phyloP scores from a whole-genome alignment of 2,329 filamentous ascomycete species.

The Mycosphaerelloides madeirae region DNA sequence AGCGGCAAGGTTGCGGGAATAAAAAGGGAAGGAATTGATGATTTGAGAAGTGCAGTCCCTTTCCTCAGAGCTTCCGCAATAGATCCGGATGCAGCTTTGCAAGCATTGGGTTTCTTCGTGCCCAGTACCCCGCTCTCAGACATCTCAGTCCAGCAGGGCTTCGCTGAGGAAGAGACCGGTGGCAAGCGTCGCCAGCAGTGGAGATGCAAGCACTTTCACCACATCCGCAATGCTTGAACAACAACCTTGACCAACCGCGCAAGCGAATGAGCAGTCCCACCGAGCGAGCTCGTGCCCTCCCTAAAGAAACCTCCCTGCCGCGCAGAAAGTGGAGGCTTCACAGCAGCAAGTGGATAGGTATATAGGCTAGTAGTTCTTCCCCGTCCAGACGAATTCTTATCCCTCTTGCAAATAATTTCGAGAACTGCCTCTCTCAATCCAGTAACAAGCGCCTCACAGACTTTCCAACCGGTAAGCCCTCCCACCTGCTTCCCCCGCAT shows the following conservation, averaged over 20 bases:
- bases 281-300: too few relatives aligned
- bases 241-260: too few relatives aligned
- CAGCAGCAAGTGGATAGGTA: neutral
- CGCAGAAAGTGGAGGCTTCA: too few relatives aligned
- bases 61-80: conserved; percentile 17
- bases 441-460: too few relatives aligned
- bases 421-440: too few relatives aligned
- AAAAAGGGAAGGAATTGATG: neutral
- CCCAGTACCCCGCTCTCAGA: conserved; percentile 7
- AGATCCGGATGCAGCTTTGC: conserved; percentile 9
- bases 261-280: too few relatives aligned
- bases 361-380: neutral
- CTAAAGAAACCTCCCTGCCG: too few relatives aligned
- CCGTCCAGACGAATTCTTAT: too few relatives aligned
- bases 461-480: neutral
- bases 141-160: neutral
- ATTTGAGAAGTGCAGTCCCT: neutral
- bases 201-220: too few relatives aligned
- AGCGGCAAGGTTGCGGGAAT: neutral
- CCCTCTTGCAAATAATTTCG: too few relatives aligned
- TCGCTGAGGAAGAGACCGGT: conserved; percentile 1
- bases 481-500: neutral
- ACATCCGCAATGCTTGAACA: too few relatives aligned
- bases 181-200: neutral
- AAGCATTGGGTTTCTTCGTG: neutral